These are phyloP conservation scores for Pseudogymnoascus sp. DNA, from an alignment of 2,329 filamentous ascomycete species.

Conservation along the genomic window DNA sequence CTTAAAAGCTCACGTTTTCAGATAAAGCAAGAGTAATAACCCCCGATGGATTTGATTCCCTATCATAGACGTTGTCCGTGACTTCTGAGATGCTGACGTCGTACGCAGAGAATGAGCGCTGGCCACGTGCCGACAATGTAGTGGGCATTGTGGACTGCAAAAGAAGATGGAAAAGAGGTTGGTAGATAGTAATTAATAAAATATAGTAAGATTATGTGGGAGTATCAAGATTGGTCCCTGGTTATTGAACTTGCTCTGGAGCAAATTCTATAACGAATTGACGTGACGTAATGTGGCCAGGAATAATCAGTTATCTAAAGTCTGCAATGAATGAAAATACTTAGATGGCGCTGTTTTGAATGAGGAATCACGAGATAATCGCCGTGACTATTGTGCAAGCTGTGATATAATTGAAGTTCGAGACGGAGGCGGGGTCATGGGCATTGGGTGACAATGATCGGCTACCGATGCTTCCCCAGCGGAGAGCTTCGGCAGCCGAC, in stretches of 20 bases:
- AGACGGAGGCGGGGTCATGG: neutral
- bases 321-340: too few relatives aligned
- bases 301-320: neutral
- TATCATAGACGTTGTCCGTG: slow-evolving; percentile 17
- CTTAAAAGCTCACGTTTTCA: slow-evolving; percentile 17
- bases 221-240: neutral
- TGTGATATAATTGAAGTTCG: neutral
- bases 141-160: neutral
- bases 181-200: neutral
- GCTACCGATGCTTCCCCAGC: neutral
- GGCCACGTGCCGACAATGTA: neutral
- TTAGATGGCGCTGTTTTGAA: neutral
- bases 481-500: neutral
- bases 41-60: slow-evolving; percentile 17
- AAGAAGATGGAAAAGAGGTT: neutral
- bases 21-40: slow-evolving; percentile 18
- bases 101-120: neutral
- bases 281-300: neutral
- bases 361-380: neutral
- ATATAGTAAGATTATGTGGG: neutral
- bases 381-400: neutral
- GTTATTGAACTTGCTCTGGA: neutral
- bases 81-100: neutral
- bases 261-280: neutral
- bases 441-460: too few relatives aligned